phyloP scores from a whole-genome alignment of 768 basidiomycete genomes.

The Tylopilus cervinicoccineus region DNA sequence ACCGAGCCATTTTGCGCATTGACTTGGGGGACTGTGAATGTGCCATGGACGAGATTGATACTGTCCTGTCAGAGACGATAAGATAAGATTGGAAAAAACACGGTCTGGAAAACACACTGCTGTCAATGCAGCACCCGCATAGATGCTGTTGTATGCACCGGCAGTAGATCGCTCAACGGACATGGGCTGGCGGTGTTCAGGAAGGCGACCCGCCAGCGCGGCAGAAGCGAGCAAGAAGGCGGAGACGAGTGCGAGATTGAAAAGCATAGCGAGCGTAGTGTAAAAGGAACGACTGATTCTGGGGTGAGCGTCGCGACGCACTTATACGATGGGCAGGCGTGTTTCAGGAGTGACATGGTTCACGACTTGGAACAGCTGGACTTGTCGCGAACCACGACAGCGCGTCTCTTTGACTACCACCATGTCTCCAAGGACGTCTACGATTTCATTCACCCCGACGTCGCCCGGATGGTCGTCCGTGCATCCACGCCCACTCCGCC shows the following conservation, averaged over 20 bases:
- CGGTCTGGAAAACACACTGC: too few species aligned
- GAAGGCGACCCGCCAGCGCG: neutral
- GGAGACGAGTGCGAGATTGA: neutral
- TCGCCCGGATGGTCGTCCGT: constrained; percentile 16
- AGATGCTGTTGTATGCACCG: too few species aligned
- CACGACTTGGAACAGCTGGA: too few species aligned
- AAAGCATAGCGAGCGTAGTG: neutral
- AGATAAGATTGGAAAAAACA: neutral
- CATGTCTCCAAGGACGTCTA: constrained; percentile 5
- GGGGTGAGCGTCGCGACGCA: too few species aligned
- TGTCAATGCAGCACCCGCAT: neutral
- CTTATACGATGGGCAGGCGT: too few species aligned
- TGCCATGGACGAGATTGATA: too few species aligned
- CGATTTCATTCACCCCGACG: constrained; percentile 19
- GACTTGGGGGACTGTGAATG: too few species aligned
- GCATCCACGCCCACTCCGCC: constrained; percentile 21
- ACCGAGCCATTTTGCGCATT: too few species aligned
- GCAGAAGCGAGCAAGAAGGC: neutral
- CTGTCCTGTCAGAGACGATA: too few species aligned
- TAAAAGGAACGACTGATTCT: neutral
- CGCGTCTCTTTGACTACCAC: too few species aligned
- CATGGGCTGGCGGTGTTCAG: neutral
- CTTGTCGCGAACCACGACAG: too few species aligned
- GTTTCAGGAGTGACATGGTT: too few species aligned
- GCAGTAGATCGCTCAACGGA: neutral